These are phyloP conservation scores for Porcisia deanei DNA, from an alignment of 208 protist genomes.

Conservation along the genomic window DNA sequence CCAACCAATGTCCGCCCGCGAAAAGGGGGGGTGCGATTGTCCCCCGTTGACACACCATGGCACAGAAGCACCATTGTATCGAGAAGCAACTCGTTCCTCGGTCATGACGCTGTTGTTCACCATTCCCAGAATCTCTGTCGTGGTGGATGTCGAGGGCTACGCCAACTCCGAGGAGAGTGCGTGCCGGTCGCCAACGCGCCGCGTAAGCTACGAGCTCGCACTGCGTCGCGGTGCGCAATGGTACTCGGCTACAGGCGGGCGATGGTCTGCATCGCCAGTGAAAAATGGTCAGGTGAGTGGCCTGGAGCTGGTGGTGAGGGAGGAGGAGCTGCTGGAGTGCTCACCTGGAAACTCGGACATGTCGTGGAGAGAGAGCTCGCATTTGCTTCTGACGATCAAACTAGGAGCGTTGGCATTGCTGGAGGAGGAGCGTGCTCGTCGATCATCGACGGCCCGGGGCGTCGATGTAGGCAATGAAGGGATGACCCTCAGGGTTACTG, in stretches of 20 bases:
- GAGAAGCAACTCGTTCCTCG: background rate
- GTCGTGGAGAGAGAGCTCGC: background rate
- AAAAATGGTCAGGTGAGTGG: conserved; percentile 22
- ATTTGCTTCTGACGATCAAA: conserved; percentile 18
- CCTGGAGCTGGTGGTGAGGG: conserved; percentile 14
- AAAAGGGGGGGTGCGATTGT: background rate
- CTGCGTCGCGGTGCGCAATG: conserved; percentile 24
- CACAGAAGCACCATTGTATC: too few relatives aligned
- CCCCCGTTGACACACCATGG: background rate
- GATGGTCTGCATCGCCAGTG: conserved; percentile 22
- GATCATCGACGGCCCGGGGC: background rate
- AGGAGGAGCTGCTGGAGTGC: conserved; percentile 2
- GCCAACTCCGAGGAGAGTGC: background rate
- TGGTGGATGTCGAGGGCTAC: background rate
- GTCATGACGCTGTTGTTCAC: conserved; percentile 8
- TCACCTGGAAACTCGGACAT: too few relatives aligned
- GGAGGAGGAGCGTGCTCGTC: background rate
- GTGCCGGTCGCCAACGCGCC: background rate
- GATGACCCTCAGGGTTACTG: conserved; percentile 2
- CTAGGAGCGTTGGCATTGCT: conserved; percentile 8
- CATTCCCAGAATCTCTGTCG: background rate
- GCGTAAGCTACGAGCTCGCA: conserved; percentile 16
- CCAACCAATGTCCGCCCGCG: background rate
- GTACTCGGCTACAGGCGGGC: conserved; percentile 24
- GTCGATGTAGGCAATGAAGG: background rate